phyloP scores from a whole-genome alignment of 2,329 filamentous ascomycete species.

The Thelonectria blattea region DNA sequence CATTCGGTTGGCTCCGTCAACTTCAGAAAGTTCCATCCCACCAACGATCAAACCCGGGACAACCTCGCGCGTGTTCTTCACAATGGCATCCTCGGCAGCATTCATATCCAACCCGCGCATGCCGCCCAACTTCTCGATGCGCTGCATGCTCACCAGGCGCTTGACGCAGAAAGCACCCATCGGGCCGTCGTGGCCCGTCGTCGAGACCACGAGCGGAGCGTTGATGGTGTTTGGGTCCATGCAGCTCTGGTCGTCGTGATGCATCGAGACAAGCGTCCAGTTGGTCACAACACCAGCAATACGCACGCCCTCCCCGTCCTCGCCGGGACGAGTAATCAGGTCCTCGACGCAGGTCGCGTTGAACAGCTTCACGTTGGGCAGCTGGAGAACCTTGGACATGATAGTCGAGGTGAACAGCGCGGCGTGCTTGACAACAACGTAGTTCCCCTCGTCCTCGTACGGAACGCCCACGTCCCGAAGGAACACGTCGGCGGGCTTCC shows the following conservation, averaged over 20 bases:
- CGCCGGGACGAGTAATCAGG: conserved; percentile 77
- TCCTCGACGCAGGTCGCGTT: conserved; percentile 94
- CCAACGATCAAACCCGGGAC: conserved; percentile 89
- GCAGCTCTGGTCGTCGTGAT: conserved; percentile 89
- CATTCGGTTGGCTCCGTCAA: conserved; percentile 92
- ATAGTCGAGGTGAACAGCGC: conserved; percentile 91
- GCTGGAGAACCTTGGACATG: conserved; percentile 78
- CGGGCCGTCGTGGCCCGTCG: conserved; percentile 88
- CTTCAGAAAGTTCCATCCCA: conserved; percentile 91
- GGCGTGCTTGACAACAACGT: conserved; percentile 92
- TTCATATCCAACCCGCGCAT: conserved; percentile 97
- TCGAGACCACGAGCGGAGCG: conserved; percentile 84
- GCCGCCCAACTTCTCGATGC: conserved; percentile 81
- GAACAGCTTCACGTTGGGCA: conserved; percentile 95
- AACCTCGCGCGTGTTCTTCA: conserved; percentile 88
- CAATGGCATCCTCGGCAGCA: conserved; percentile 87
- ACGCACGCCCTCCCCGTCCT: conserved; percentile 57
- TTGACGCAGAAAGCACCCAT: conserved; percentile 93
- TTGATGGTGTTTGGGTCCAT: conserved; percentile 99
- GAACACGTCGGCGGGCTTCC: conserved; percentile 88
- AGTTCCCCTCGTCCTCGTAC: conserved; percentile 87
- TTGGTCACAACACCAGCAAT: conserved; percentile 93
- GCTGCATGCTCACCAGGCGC: conserved; percentile 86
- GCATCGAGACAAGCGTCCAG: conserved; percentile 90
- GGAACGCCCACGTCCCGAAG: conserved; percentile 80